Evolutionary conservation across 1,284 basidiomycete species (phyloP), one percentile per base, ranked within the genome.

Genomic region (Ceratobasidium sp.): DNA sequence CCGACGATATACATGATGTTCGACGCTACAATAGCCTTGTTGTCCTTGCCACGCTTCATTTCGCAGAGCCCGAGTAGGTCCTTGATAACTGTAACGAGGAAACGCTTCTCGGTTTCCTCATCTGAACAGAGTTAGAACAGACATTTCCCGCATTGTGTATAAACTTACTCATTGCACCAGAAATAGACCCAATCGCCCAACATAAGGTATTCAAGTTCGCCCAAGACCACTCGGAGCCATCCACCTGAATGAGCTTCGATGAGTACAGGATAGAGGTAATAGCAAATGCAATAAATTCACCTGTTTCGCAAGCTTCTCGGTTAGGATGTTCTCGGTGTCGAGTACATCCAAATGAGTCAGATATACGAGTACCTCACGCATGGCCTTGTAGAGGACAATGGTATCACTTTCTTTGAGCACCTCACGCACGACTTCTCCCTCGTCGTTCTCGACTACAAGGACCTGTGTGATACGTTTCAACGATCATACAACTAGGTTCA

Each of bases 1-100:
- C 98, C 98, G 82, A 99, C 98, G 83, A 99, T 99, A 86, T 99
- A 99, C 98, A 99, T 99, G 87, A 99, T 99, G 84, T 99, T 96
- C 56, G 97, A 99, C 2, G 98, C 98, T 79, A 99, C 98, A 79
- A 99, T 97, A 1, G 98, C 98, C 85, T 99, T 99, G 90, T 99
- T 99, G 87, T 99, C 98, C 86, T 99, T 99, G 69, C 98, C 98
- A 73, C 97, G 93, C 87, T 99, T 99, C 87, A 98, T 97, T 87
- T 99, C 98, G 83, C 95, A 97, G 42, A 99, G 86, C 2, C 98
- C 97, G 12, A 99, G 90, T 20, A 99, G 87, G 82, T 99, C 98
- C 87, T 99, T 99, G 89, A 99, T 99, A 82, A 99, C 98, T 1
- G 97, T 98, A 38, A 99, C 98, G 80, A 99, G 87, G 90, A 99